Percentiles rank a stretch among this genome's conserved stretches.
These are phyloP conservation scores for Daphne laureola DNA, from an alignment of 441 rosid genomes.

Conservation along the genomic window DNA sequence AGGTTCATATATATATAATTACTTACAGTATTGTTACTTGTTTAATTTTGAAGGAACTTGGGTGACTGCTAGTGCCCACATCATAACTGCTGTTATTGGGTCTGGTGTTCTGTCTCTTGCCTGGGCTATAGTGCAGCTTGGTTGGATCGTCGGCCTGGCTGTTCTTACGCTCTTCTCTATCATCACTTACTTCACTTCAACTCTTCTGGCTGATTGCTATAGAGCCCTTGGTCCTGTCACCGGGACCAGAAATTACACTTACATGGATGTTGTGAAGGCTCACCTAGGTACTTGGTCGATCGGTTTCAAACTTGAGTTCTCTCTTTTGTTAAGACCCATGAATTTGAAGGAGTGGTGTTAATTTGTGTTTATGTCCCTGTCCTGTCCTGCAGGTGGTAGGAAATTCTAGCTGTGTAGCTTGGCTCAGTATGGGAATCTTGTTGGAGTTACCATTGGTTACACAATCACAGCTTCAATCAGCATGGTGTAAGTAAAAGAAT, in stretches of 20 bases:
- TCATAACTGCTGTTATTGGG: conserved; percentile 83
- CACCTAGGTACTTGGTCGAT: conserved; percentile 36
- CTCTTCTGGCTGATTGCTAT: conserved; percentile 70
- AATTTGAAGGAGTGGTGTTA: background rate
- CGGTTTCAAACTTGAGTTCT: too few species aligned
- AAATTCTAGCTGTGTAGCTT: conserved; percentile 74
- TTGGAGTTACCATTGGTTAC: conserved; percentile 74
- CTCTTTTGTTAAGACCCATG: too few species aligned
- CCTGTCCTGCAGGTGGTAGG: conserved; percentile 88
- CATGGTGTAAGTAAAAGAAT: conserved; percentile 95
- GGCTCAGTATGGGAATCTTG: conserved; percentile 66
- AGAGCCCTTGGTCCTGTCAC: conserved; percentile 68
- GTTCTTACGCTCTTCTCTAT: conserved; percentile 54
- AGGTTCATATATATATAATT: background rate
- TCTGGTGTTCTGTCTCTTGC: conserved; percentile 85
- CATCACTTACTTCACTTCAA: conserved; percentile 66
- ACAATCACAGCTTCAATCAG: conserved; percentile 94
- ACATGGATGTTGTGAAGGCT: conserved; percentile 75
- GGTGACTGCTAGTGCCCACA: conserved; percentile 76
- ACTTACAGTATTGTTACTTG: background rate
- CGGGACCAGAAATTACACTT: conserved; percentile 73
- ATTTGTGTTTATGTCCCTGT: too few species aligned
- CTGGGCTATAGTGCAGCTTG: conserved; percentile 86
- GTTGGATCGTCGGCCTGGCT: conserved; percentile 68
- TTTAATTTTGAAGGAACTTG: conserved; percentile 45